A percentile compares a stretch with the other conserved stretches of the same genome.
Evolutionary conservation across 164 flowering plant species (phyloP).

Genomic region (Platanus orientalis): DNA sequence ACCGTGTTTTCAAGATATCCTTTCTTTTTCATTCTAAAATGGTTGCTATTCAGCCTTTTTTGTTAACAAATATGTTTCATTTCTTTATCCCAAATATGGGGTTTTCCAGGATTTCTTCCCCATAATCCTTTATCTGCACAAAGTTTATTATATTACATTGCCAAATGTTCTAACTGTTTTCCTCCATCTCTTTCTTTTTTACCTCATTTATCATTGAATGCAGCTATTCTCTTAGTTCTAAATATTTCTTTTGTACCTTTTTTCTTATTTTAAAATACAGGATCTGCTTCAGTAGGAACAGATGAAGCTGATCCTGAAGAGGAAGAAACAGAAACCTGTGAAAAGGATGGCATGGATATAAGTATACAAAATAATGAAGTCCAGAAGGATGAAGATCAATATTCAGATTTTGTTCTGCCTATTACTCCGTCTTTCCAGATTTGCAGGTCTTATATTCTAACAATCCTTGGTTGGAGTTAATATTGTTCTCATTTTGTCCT

Average conservation of each 20-base stretch:
- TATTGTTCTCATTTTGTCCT: not conserved
- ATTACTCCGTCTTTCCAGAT: constrained; percentile 35
- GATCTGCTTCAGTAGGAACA: constrained; percentile 29
- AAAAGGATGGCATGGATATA: constrained; percentile 30
- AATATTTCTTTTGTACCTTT: not conserved
- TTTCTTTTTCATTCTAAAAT: not conserved
- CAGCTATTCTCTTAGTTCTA: not conserved
- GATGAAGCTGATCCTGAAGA: constrained; percentile 50
- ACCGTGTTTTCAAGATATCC: too few species aligned
- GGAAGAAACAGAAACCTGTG: constrained; percentile 44
- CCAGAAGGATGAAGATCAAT: constrained; percentile 40
- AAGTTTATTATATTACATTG: not conserved
- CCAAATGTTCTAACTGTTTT: not conserved
- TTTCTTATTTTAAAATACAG: constrained; percentile 20
- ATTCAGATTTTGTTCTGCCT: constrained; percentile 32
- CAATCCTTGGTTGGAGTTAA: not conserved
- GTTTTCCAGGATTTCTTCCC: not conserved
- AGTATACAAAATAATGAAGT: constrained; percentile 28
- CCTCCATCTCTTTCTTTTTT: not conserved
- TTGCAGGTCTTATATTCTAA: constrained; percentile 35
- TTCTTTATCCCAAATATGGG: not conserved
- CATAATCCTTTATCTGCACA: not conserved
- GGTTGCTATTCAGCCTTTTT: not conserved
- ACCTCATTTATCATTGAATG: not conserved
- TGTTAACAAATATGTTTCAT: not conserved